phyloP scores from a whole-genome alignment of 129 eudicot species.

The Smallanthus sonchifolius region DNA sequence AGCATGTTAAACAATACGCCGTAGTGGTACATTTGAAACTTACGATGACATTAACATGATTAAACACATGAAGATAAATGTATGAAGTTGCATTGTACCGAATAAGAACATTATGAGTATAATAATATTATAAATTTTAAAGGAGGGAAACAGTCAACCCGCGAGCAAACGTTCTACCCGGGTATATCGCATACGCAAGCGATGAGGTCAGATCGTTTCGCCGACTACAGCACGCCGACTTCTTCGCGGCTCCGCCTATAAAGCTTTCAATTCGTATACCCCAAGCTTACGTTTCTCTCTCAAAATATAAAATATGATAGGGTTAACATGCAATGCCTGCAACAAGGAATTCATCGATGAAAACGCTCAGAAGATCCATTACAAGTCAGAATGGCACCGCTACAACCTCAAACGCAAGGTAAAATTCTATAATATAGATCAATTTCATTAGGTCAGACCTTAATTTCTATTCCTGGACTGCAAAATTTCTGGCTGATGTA shows the following conservation, averaged over 20 bases:
- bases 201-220: slow-evolving; percentile 7
- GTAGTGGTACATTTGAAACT: too few relatives aligned
- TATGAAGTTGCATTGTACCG: too few relatives aligned
- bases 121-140: background rate
- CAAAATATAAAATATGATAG: slow-evolving; percentile 48
- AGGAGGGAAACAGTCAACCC: background rate
- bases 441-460: background rate
- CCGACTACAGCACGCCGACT: slow-evolving; percentile 1
- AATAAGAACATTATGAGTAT: too few relatives aligned
- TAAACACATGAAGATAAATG: too few relatives aligned
- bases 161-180: background rate
- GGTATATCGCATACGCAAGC: slow-evolving; percentile 8
- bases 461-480: background rate
- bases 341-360: slow-evolving; percentile 65
- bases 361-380: slow-evolving; percentile 63
- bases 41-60: too few relatives aligned
- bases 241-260: background rate
- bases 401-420: slow-evolving; percentile 99
- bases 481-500: too few relatives aligned
- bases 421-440: background rate
- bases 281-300: background rate
- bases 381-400: slow-evolving; percentile 95
- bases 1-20: too few relatives aligned
- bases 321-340: slow-evolving; percentile 72
- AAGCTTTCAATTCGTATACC: background rate